Percentiles rank a stretch among this genome's conserved stretches.
Conservation (phyloP, 768 basidiomycete genomes). For the Phallus indusiatus region DNA sequence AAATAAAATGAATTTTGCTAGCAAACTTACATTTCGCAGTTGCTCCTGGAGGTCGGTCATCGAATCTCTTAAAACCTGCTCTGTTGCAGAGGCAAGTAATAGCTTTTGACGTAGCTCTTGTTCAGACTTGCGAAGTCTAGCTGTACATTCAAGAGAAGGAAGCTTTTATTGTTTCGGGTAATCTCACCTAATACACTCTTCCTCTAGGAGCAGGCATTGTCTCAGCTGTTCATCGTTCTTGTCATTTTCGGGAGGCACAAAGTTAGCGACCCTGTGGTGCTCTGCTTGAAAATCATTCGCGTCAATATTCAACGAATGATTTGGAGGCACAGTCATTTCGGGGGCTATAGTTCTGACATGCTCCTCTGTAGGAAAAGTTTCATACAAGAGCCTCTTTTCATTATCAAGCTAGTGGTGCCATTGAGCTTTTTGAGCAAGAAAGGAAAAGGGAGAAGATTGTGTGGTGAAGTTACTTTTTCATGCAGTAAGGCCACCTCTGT, state of each 20-base stretch:
- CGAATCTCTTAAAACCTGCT: not conserved
- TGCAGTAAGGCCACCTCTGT: not conserved
- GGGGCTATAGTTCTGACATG: not conserved
- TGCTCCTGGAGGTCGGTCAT: not conserved
- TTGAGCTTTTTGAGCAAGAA: not conserved
- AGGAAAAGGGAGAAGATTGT: not conserved
- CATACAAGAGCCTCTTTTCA: not conserved
- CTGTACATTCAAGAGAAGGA: not conserved
- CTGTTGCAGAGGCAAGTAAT: not conserved
- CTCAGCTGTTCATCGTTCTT: not conserved
- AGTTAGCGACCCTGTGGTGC: not conserved
- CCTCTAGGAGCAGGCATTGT: not conserved
- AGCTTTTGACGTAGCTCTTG: constrained; percentile 2
- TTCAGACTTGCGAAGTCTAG: constrained; percentile 2
- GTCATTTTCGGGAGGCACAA: not conserved
- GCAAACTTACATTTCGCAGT: not conserved
- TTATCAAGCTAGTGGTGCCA: not conserved
- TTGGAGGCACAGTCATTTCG: not conserved
- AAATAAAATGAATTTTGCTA: not conserved
- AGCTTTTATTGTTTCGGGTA: not conserved
- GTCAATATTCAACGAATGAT: not conserved
- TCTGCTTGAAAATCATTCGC: not conserved
- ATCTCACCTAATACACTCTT: constrained; percentile 6
- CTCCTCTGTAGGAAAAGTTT: not conserved
- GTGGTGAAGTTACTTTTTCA: not conserved